phyloP scores from a whole-genome alignment of 495 filamentous ascomycete species.

The Zalerion maritima region DNA sequence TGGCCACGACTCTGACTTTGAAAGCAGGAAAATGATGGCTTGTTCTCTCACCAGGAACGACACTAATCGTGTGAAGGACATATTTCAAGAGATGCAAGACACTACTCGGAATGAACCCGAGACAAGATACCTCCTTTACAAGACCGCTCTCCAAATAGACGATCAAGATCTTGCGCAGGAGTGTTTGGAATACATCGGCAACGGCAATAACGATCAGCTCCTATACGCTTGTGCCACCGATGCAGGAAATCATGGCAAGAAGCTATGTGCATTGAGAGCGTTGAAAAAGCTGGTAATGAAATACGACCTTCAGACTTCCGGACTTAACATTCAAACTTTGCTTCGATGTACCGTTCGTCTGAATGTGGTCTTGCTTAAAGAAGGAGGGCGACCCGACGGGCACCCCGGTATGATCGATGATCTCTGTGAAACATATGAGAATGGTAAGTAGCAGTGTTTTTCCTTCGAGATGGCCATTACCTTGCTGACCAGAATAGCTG shows the following conservation, averaged over 20 bases:
- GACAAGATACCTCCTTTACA: conserved; percentile 62
- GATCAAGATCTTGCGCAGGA: conserved; percentile 42
- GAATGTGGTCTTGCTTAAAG: conserved; percentile 37
- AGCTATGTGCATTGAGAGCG: conserved; percentile 36
- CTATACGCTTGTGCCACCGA: conserved; percentile 67
- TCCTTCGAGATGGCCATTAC: conserved; percentile 1
- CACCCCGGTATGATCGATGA: conserved; percentile 21
- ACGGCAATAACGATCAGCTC: conserved; percentile 35
- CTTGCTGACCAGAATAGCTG: conserved; percentile 20
- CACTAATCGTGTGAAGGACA: conserved; percentile 32
- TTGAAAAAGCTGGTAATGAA: conserved; percentile 45
- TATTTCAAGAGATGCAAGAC: conserved; percentile 47
- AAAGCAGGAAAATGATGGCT: conserved; percentile 49
- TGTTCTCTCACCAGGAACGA: conserved; percentile 47
- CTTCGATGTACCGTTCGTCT: conserved; percentile 50
- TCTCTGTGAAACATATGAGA: conserved; percentile 48
- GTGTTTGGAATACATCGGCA: conserved; percentile 39
- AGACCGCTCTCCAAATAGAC: conserved; percentile 45
- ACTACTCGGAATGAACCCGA: conserved; percentile 39
- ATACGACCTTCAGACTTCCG: conserved; percentile 32
- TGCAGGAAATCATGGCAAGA: conserved; percentile 51
- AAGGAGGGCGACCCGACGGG: conserved; percentile 10
- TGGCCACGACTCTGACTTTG: conserved; percentile 7
- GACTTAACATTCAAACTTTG: conserved; percentile 50
- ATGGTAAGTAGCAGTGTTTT: conserved; percentile 28